Conservation (phyloP, 2,329 filamentous ascomycete genomes). For the Microthyrium microscopicum region DNA sequence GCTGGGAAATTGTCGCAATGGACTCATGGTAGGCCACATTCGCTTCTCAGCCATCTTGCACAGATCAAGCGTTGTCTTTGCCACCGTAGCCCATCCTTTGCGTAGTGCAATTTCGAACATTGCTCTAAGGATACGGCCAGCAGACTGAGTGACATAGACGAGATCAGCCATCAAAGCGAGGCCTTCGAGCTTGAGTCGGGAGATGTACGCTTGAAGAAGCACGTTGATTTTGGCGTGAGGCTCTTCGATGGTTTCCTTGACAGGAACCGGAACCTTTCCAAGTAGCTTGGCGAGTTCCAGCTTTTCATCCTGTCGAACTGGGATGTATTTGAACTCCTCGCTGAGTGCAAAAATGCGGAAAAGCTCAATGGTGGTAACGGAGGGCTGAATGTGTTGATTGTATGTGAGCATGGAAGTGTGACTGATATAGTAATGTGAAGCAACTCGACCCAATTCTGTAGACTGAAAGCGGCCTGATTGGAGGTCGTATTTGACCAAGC, state of each 20-base stretch:
- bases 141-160: conserved; percentile 96
- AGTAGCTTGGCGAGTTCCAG: conserved; percentile 86
- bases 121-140: conserved; percentile 84
- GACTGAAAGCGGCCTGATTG: conserved; percentile 76
- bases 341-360: conserved; percentile 94
- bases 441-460: conserved; percentile 86
- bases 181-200: conserved; percentile 81
- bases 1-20: conserved; percentile 71
- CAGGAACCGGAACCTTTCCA: conserved; percentile 77
- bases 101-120: conserved; percentile 96
- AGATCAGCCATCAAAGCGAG: conserved; percentile 95
- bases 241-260: conserved; percentile 96
- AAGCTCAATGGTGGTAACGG: conserved; percentile 82
- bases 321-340: conserved; percentile 98
- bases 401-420: conserved; percentile 95
- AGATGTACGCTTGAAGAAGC: conserved; percentile 89
- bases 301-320: conserved; percentile 94
- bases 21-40: conserved; percentile 99
- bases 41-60: conserved; percentile 99
- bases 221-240: conserved; percentile 97
- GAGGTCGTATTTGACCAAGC: conserved; percentile 87
- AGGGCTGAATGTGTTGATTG: conserved; percentile 85
- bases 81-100: conserved; percentile 88
- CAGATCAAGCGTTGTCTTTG: conserved; percentile 79
- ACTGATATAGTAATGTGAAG: conserved; percentile 97